Conservation (phyloP, 2,329 filamentous ascomycete genomes). For the Trichoderma sp. region DNA sequence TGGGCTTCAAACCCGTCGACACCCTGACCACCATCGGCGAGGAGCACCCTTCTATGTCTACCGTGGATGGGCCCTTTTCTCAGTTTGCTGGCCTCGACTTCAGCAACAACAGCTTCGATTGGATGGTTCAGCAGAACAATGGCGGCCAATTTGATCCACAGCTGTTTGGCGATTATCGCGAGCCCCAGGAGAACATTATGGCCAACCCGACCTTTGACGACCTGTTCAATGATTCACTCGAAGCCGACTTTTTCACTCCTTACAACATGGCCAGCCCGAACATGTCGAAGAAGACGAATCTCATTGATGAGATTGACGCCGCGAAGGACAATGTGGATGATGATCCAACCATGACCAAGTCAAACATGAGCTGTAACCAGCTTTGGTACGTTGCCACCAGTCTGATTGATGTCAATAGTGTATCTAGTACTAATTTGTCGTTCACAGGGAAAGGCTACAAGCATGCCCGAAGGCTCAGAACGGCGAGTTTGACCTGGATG, state of each 20-base stretch:
- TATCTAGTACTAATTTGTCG: constrained; percentile 45
- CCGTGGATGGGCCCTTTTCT: constrained; percentile 40
- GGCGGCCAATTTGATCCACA: constrained; percentile 87
- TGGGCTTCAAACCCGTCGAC: constrained; percentile 64
- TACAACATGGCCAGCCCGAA: constrained; percentile 66
- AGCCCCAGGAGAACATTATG: constrained; percentile 81
- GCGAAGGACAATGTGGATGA: constrained; percentile 71
- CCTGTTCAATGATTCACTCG: constrained; percentile 75
- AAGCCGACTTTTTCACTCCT: constrained; percentile 77
- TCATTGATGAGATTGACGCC: constrained; percentile 78
- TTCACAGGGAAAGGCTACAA: constrained; percentile 81
- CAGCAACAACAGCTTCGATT: constrained; percentile 65
- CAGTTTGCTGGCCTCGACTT: constrained; percentile 44
- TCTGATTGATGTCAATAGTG: not conserved
- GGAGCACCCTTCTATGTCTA: constrained; percentile 54
- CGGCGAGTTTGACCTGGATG: constrained; percentile 91
- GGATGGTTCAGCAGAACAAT: constrained; percentile 79
- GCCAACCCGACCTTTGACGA: constrained; percentile 71
- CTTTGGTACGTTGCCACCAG: constrained; percentile 71
- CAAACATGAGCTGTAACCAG: constrained; percentile 81
- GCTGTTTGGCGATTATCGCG: constrained; percentile 88
- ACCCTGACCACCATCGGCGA: constrained; percentile 67
- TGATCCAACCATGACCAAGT: constrained; percentile 52
- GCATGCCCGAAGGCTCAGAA: constrained; percentile 83
- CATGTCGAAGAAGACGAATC: constrained; percentile 60